Evolutionary conservation across 768 basidiomycete species (phyloP), one percentile per base, ranked within the genome.

Genomic region (Trametes cinnabarina): DNA sequence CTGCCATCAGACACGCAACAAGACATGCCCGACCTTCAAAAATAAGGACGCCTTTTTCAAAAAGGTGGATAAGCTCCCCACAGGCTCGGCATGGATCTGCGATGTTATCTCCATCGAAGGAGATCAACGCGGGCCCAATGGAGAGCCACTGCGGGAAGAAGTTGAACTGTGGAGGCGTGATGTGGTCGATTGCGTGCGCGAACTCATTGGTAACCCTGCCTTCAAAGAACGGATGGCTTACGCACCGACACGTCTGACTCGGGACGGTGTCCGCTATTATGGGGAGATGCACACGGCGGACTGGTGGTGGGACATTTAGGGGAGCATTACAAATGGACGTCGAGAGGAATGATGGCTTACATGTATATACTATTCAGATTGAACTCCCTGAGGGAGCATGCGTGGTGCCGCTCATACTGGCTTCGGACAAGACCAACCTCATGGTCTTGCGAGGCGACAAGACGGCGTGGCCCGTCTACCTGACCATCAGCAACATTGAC

Each of bases 401-500:
- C 0, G 55, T 57, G 3, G 63, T 74, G 0, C 79, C 79, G 0
- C 44, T 83, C 5, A 79, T 82, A 17, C 63, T 82, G 2, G 72
- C 77, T 0, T 72, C 77, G 0, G 78, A 82, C 65, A 81, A 80
- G 48, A 81, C 77, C 0, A 68, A 73, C 50, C 59, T 80, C 0
- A 76, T 76, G 0, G 57, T 65, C 0, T 77, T 80, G 52, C 60
- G 67, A 8, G 66, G 69, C 0, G 73, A 77, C 55, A 78, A 80
- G 57, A 51, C 51, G 14, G 72, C 71, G 4, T 73, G 66, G 51
- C 72, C 69, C 2, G 68, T 72, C 1, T 72, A 72, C 43, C 39
- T 73, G 4, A 63, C 66, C 10, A 65, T 73, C 35, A 70, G 72
- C 1, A 73, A 72, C 49, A 58, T 73, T 4, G 25, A 51, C 4